Evolutionary conservation across 1,139 yeast genomes (phyloP).

Genomic region (Diutina sp.): DNA sequence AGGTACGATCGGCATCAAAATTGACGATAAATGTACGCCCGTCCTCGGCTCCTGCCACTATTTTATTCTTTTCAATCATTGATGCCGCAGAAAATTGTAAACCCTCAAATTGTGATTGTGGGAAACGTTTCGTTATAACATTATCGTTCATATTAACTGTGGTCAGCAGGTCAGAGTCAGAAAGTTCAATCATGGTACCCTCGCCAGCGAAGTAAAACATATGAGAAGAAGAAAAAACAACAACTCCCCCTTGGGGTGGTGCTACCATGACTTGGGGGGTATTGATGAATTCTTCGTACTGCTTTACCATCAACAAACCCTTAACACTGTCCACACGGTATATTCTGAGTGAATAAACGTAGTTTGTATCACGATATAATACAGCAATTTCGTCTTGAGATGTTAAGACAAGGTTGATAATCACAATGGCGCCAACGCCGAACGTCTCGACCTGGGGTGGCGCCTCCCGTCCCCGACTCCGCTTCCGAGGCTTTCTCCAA

Average conservation of each 20-base stretch:
- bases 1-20: conserved; percentile 7
- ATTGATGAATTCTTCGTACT: conserved; percentile 22
- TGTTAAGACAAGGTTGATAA: conserved; percentile 13
- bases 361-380: conserved; percentile 24
- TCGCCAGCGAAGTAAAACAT: conserved; percentile 21
- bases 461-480: neutral
- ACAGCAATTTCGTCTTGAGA: conserved; percentile 12
- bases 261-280: conserved; percentile 20
- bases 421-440: conserved; percentile 17
- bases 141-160: neutral
- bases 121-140: neutral
- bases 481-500: neutral
- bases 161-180: conserved; percentile 2
- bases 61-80: conserved; percentile 4
- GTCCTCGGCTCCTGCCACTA: conserved; percentile 15
- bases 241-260: conserved; percentile 15
- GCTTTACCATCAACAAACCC: conserved; percentile 9
- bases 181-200: conserved; percentile 6
- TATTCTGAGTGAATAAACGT: conserved; percentile 19
- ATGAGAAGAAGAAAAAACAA: conserved; percentile 17
- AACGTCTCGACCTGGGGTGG: conserved; percentile 6
- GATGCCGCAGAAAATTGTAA: conserved; percentile 2
- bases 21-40: conserved; percentile 20
- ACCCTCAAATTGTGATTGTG: conserved; percentile 1
- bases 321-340: conserved; percentile 11